These are phyloP conservation scores for Irpex sp. DNA, from an alignment of 1,284 basidiomycete genomes.

Conservation along the genomic window DNA sequence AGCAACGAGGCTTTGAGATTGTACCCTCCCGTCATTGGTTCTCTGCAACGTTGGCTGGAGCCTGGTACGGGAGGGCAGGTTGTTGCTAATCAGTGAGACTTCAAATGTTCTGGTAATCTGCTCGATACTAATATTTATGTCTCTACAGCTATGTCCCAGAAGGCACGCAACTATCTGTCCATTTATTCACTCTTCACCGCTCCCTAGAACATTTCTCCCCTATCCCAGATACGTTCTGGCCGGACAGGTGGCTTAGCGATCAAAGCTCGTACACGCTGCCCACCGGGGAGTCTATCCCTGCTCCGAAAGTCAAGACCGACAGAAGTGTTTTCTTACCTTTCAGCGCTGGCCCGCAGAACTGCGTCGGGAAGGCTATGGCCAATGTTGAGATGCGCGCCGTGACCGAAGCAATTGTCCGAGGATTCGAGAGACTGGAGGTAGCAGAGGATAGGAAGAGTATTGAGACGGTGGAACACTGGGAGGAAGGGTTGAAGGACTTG, in stretches of 20 bases:
- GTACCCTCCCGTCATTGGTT: slow-evolving; percentile 9
- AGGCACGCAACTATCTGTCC: slow-evolving; percentile 9
- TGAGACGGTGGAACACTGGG: neutral
- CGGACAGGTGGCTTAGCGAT: slow-evolving; percentile 20
- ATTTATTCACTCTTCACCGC: slow-evolving; percentile 16
- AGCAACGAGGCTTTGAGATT: slow-evolving; percentile 18
- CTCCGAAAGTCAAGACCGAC: slow-evolving; percentile 6
- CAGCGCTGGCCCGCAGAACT: slow-evolving; percentile 21
- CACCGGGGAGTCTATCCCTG: slow-evolving; percentile 2
- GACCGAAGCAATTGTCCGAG: slow-evolving; percentile 3
- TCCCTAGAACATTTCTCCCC: slow-evolving; percentile 20
- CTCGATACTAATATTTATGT: neutral
- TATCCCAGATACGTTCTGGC: slow-evolving; percentile 18
- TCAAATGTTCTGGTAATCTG: neutral
- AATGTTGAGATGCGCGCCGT: slow-evolving; percentile 12
- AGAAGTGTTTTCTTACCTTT: slow-evolving; percentile 19
- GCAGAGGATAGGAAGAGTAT: slow-evolving; percentile 1
- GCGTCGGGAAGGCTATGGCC: slow-evolving; percentile 22
- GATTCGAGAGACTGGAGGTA: slow-evolving; percentile 4
- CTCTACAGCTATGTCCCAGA: slow-evolving; percentile 10
- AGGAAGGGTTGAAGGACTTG: slow-evolving; percentile 3
- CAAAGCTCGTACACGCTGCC: slow-evolving; percentile 1
- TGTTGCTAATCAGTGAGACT: slow-evolving; percentile 8
- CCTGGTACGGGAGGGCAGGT: slow-evolving; percentile 6
- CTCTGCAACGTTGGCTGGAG: slow-evolving; percentile 5